Evolutionary conservation across 2,329 filamentous ascomycete species (phyloP).

Genomic region (Apiospora rasikravindrae): DNA sequence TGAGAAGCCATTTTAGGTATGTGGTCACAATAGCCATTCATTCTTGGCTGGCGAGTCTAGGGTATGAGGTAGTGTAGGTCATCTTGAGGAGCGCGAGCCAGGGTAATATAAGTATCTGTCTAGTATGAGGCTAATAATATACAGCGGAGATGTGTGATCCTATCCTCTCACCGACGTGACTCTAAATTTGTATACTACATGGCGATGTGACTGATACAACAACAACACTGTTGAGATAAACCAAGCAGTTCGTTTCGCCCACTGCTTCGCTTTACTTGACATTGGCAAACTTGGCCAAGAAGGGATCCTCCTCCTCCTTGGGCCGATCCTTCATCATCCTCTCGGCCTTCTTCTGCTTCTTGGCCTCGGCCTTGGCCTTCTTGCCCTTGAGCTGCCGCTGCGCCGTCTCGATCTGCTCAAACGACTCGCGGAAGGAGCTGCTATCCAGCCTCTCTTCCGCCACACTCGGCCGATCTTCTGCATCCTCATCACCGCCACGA

Average conservation of each 20-base stretch:
- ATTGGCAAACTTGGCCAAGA: neutral
- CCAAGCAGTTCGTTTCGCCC: neutral
- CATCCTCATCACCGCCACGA: neutral
- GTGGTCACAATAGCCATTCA: too few relatives aligned
- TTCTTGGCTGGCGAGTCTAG: too few relatives aligned
- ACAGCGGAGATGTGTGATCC: neutral
- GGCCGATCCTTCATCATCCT: conserved; percentile 4
- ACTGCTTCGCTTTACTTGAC: neutral
- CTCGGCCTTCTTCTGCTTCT: conserved; percentile 14
- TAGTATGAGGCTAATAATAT: neutral
- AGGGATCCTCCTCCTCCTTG: neutral
- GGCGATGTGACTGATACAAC: neutral
- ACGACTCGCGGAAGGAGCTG: neutral
- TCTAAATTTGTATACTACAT: neutral
- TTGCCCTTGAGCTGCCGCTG: conserved; percentile 14
- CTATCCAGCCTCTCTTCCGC: neutral
- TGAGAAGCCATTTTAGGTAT: neutral
- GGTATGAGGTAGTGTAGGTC: neutral
- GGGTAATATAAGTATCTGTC: neutral
- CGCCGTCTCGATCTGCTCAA: neutral
- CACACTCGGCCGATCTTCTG: neutral
- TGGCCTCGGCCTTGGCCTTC: neutral
- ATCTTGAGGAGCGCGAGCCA: neutral
- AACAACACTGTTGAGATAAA: too few relatives aligned
- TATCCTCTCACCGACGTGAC: neutral